Percentiles rank a stretch among this genome's conserved stretches.
These are phyloP conservation scores for Hamamelis virginiana DNA, from an alignment of 164 flowering plant species.

Conservation along the genomic window DNA sequence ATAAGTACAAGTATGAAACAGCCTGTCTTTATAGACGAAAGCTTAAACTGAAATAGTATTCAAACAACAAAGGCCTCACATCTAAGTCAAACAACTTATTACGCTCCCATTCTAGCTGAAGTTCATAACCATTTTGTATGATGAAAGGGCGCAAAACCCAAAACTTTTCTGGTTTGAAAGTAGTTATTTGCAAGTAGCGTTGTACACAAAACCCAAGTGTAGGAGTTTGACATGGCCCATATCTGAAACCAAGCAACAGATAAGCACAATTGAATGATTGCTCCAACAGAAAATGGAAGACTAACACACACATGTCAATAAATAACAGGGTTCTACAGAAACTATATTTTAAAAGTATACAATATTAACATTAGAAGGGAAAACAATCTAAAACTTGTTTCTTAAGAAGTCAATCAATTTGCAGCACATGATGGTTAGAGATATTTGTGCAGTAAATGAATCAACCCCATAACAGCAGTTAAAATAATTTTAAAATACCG, in stretches of 20 bases:
- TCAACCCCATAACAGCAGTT: neutral
- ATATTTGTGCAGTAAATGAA: too few species aligned
- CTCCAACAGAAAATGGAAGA: conserved; percentile 1
- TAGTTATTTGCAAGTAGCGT: conserved; percentile 79
- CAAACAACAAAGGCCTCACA: conserved; percentile 47
- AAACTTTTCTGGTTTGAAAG: conserved; percentile 88
- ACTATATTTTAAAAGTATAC: too few species aligned
- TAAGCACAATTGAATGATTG: conserved; percentile 9
- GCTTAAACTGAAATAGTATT: neutral
- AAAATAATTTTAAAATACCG: neutral
- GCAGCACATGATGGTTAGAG: too few species aligned
- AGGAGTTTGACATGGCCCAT: conserved; percentile 99
- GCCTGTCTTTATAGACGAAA: neutral
- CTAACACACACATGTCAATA: neutral
- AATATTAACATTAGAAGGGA: too few species aligned
- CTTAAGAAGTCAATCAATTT: too few species aligned
- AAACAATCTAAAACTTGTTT: too few species aligned
- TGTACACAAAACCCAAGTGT: conserved; percentile 98
- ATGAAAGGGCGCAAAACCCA: conserved; percentile 78
- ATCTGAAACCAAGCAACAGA: conserved; percentile 51
- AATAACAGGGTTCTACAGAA: too few species aligned
- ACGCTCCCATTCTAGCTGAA: conserved; percentile 87
- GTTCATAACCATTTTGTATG: conserved; percentile 67
- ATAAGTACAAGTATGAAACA: conserved; percentile 6
- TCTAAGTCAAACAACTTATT: conserved; percentile 71